phyloP scores from a whole-genome alignment of 1,139 yeast genomes.

The Candida frijolesensis region DNA sequence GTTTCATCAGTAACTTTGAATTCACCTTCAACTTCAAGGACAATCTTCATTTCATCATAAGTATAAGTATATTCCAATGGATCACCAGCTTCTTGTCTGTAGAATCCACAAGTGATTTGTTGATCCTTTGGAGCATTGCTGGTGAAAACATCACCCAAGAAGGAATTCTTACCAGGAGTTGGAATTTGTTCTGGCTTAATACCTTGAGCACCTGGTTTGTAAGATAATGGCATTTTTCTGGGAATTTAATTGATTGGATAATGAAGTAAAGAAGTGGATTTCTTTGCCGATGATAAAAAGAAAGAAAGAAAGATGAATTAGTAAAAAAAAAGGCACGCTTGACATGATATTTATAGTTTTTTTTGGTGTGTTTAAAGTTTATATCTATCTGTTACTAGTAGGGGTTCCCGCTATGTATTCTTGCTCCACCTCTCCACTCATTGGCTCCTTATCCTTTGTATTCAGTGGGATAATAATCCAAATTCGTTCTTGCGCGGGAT shows the following conservation, averaged over 20 bases:
- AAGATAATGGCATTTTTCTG: constrained; percentile 41
- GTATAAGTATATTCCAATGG: constrained; percentile 63
- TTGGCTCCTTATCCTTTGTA: background rate
- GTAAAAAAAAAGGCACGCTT: background rate
- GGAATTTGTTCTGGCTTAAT: constrained; percentile 61
- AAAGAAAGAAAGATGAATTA: background rate
- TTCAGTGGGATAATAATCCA: background rate
- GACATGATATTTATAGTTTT: constrained; percentile 1
- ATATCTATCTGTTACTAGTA: too few species aligned
- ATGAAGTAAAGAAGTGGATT: background rate
- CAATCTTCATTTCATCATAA: constrained; percentile 73
- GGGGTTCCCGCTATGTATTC: background rate
- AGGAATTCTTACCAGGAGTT: constrained; percentile 62
- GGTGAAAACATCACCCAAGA: constrained; percentile 63
- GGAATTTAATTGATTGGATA: background rate
- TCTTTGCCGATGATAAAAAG: background rate
- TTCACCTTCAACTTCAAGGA: constrained; percentile 66
- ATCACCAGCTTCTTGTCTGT: constrained; percentile 66
- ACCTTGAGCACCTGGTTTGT: constrained; percentile 56
- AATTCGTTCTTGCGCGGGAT: constrained; percentile 1
- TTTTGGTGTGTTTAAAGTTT: too few species aligned
- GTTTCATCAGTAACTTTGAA: constrained; percentile 63
- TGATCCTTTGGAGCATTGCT: constrained; percentile 60
- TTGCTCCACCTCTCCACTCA: background rate
- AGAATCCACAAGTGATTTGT: constrained; percentile 66